Evolutionary conservation across 2,329 filamentous ascomycete species (phyloP).

Genomic region (Fusarium zealandicum): DNA sequence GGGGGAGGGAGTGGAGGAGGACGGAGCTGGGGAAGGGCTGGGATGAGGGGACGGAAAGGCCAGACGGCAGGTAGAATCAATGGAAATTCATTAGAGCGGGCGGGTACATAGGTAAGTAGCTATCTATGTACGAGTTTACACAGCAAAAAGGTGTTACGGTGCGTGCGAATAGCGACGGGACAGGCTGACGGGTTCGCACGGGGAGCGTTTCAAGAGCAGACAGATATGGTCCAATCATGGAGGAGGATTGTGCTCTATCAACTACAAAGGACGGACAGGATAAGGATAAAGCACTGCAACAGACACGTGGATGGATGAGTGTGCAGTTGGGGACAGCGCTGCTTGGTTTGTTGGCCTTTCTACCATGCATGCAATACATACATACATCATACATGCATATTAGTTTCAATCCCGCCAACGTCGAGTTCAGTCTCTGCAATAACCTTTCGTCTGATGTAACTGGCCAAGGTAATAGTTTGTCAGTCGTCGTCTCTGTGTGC

Average conservation of each 20-base stretch:
- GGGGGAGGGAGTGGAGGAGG: slow-evolving; percentile 9
- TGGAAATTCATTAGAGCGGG: background rate
- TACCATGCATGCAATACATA: background rate
- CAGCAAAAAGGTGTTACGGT: no score
- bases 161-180: background rate
- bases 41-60: background rate
- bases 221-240: slow-evolving; percentile 12
- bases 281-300: background rate
- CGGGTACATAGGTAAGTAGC: background rate
- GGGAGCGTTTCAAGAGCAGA: slow-evolving; percentile 10
- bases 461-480: background rate
- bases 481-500: background rate
- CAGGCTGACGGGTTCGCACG: background rate
- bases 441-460: background rate
- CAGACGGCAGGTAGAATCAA: background rate
- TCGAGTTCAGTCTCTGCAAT: background rate
- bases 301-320: no score
- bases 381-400: no score
- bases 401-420: slow-evolving; percentile 1
- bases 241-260: no score
- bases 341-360: slow-evolving; percentile 4
- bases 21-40: slow-evolving; percentile 20
- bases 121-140: background rate
- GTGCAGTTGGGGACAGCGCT: slow-evolving; percentile 14
- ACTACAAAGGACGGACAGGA: no score